Conservation (phyloP, 139 green algal species). For the Chlamydomonas sp. region DNA sequence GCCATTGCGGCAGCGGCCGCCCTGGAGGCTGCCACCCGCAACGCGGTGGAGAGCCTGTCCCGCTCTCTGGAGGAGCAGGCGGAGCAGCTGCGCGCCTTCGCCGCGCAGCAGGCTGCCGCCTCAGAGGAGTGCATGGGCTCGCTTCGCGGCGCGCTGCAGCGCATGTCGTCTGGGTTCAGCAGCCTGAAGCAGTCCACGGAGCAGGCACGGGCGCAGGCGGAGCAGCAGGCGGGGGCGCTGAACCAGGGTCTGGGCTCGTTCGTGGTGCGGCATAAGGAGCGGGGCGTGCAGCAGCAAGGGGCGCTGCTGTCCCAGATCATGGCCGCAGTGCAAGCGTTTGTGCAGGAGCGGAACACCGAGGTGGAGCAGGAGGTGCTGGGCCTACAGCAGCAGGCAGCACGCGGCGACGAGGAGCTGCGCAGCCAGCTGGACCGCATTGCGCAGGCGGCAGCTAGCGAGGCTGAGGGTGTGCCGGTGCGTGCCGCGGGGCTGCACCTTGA, state of each 20-base stretch:
- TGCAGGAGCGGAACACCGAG: conserved; percentile 15
- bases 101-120: conserved; percentile 32
- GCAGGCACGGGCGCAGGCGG: neutral
- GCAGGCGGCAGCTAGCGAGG: neutral
- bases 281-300: conserved; percentile 40
- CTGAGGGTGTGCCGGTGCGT: conserved; percentile 7
- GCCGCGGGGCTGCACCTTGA: neutral
- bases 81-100: conserved; percentile 48
- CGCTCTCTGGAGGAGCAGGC: conserved; percentile 41
- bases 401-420: neutral
- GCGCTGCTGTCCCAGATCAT: conserved; percentile 40
- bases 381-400: conserved; percentile 25
- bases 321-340: conserved; percentile 45
- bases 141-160: conserved; percentile 6
- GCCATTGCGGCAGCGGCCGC: conserved; percentile 9
- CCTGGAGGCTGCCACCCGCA: neutral
- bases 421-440: neutral
- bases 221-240: neutral
- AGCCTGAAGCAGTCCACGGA: neutral
- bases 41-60: conserved; percentile 38
- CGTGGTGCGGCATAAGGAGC: conserved; percentile 26
- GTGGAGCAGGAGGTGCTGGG: conserved; percentile 33
- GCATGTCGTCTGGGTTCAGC: neutral
- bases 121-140: neutral
- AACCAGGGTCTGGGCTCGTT: conserved; percentile 9